Base-by-base conservation (phyloP, 2,329 filamentous ascomycete species). In the Stagonosporopsis chrysanthemi region DNA sequence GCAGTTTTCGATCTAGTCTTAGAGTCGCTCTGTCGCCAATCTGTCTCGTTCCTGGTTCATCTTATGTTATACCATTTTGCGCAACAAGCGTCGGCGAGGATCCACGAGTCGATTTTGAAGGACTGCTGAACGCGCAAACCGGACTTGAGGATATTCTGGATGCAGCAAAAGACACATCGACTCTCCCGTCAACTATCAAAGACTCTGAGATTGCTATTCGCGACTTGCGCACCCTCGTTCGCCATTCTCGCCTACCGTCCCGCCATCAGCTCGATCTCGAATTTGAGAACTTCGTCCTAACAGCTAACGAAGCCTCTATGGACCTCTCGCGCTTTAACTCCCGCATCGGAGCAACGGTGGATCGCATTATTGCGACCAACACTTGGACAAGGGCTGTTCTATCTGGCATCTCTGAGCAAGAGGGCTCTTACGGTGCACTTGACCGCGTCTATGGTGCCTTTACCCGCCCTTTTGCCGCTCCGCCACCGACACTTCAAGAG, bases 151-250 rank as follows among this genome's bases (percentile, higher is more conserved):
- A 89, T 55, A 86, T 95, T 0, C 77, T 95, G 4, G 85, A 90
- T 63, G 85, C 86, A 56, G 86, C 86, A 15, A 84, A 86, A 1
- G 83, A 87, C 22, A 86, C 87, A 1, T 85, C 88, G 1, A 86
- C 86, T 1, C 77, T 95, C 3, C 90, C 90, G 0, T 81, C 90
- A 64, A 89, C 91, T 65, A 92, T 95, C 87, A 93, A 92, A 78
- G 84, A 86, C 9, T 88, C 88, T 2, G 90, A 94, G 74, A 81
- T 86, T 2, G 87, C 88, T 1, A 87, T 95, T 33, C 85, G 90
- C 38, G 90, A 93, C 66, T 78, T 95, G 23, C 86, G 89, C 29
- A 88, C 86, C 24, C 82, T 92, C 41, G 89, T 96, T 31, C 83
- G 85, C 36, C 87, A 88, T 75, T 91, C 88, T 64, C 82, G 85